These are phyloP conservation scores for Austropuccinia psidii DNA, from an alignment of 1,284 basidiomycete species.

Conservation along the genomic window DNA sequence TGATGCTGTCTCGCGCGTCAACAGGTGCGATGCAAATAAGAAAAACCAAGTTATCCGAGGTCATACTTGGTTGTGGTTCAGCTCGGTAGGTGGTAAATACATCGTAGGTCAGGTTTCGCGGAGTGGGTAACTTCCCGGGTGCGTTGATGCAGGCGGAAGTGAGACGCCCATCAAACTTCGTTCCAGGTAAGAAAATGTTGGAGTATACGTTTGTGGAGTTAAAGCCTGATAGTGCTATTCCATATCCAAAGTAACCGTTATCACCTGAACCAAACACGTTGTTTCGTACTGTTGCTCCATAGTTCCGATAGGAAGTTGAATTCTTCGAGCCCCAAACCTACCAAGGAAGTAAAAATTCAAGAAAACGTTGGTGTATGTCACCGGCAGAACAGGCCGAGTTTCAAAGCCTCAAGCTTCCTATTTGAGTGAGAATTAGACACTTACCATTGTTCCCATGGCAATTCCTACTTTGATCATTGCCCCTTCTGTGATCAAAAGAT, in stretches of 20 bases:
- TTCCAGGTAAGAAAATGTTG: not conserved
- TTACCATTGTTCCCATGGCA: not conserved
- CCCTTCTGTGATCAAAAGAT: not conserved
- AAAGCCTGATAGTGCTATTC: not conserved
- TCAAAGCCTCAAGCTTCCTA: too few species aligned
- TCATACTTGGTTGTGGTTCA: not conserved
- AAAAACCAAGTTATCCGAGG: not conserved
- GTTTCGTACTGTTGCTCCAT: not conserved
- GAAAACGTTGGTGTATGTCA: too few species aligned
- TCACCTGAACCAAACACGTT: not conserved
- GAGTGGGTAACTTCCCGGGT: not conserved
- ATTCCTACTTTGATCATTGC: not conserved
- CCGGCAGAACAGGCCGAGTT: too few species aligned
- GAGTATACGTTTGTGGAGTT: not conserved
- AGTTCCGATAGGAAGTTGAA: not conserved
- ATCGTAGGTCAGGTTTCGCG: not conserved
- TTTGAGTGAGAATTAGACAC: not conserved
- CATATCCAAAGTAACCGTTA: not conserved
- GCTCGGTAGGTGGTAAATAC: not conserved
- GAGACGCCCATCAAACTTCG: not conserved
- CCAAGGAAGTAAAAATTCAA: too few species aligned
- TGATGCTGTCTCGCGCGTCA: not conserved
- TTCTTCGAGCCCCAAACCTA: not conserved
- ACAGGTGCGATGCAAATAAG: not conserved
- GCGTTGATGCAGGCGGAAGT: not conserved